Base-by-base conservation (phyloP, 2,329 filamentous ascomycete species). In the Claviceps quebecensis region DNA sequence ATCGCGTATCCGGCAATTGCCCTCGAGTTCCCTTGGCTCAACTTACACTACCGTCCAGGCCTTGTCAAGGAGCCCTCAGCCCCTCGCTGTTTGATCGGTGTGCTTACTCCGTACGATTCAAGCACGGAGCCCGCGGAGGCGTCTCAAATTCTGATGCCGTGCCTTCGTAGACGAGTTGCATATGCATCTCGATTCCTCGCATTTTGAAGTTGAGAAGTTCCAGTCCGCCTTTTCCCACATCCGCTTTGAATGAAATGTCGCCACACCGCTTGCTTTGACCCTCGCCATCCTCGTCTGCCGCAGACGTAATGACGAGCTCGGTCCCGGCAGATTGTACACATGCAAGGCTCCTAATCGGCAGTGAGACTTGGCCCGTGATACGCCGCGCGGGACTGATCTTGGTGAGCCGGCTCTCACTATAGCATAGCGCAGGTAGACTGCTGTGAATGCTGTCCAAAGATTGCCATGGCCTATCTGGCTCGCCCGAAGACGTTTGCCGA, bases 381-480 rank as follows among this genome's bases (percentile, higher is more conserved):
- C 82, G 71, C 2, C 87, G 88, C 48, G 76, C 66, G 4, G 81
- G 78, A 47, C 77, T 80, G 61, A 95, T 83, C 64, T 85, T 80
- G 57, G 95, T 69, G 23, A 95, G 86, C 53, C 80, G 78, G 53
- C 78, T 73, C 55, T 84, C 86, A 50, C 88, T 88, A 62, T 87
- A 34, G 9, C 29, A 34, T 34, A 34, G 29, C 29, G 9, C 11
- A 11, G 9, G 29, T 34, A 93, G n/a, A 93, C 74, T 6, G 87
- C 86, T 55, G 86, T 83, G n/a, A 93, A 74, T 6, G 87, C 86
- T 55, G 86, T 83, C 90, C 91, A 96, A 60, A 95, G 75, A 69
- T 85, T 84, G n/a, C 88, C 89, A 50, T 94, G 80, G 44, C 2
- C 90, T 90, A 66, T 96, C 90, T 1, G 88, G 88, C 55, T 80